Conservation (phyloP, 108 stramenopile genomes). For the Bacterosira constricta region DNA sequence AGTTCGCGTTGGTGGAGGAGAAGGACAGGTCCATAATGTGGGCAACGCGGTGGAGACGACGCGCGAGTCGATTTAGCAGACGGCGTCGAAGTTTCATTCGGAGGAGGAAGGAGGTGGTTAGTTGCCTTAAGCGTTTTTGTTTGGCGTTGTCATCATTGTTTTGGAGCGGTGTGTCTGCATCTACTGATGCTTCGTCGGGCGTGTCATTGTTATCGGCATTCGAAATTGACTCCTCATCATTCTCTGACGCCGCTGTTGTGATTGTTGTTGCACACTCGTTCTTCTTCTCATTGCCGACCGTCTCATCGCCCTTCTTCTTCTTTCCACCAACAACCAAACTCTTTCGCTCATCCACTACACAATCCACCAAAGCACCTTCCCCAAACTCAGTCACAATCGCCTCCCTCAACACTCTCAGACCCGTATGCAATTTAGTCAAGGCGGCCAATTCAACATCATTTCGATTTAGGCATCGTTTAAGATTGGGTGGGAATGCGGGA, state of each 20-base stretch:
- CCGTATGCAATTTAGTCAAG: constrained; percentile 21
- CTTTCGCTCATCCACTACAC: too few relatives aligned
- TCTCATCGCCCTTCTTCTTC: too few relatives aligned
- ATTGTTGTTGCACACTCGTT: background rate
- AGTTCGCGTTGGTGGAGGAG: constrained; percentile 4
- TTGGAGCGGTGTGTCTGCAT: too few relatives aligned
- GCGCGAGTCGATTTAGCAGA: constrained; percentile 68
- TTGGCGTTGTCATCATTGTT: too few relatives aligned
- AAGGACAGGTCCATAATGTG: constrained; percentile 78
- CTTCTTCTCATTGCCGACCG: constrained; percentile 7
- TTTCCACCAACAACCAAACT: too few relatives aligned
- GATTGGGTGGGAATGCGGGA: constrained; percentile 24
- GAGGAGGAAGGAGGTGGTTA: constrained; percentile 63
- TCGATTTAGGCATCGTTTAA: constrained; percentile 25
- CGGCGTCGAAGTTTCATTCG: constrained; percentile 76
- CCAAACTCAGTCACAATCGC: constrained; percentile 30
- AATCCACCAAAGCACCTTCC: constrained; percentile 25
- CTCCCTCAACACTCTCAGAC: constrained; percentile 18
- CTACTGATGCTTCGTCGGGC: too few relatives aligned
- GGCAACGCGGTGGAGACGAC: constrained; percentile 71
- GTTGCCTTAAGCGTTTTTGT: constrained; percentile 26
- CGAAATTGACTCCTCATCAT: too few relatives aligned
- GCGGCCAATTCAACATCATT: constrained; percentile 47
- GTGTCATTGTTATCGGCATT: too few relatives aligned
- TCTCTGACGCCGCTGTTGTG: background rate